These are phyloP conservation scores for Candida ponderosae DNA, from an alignment of 805 yeast species.

Conservation along the genomic window DNA sequence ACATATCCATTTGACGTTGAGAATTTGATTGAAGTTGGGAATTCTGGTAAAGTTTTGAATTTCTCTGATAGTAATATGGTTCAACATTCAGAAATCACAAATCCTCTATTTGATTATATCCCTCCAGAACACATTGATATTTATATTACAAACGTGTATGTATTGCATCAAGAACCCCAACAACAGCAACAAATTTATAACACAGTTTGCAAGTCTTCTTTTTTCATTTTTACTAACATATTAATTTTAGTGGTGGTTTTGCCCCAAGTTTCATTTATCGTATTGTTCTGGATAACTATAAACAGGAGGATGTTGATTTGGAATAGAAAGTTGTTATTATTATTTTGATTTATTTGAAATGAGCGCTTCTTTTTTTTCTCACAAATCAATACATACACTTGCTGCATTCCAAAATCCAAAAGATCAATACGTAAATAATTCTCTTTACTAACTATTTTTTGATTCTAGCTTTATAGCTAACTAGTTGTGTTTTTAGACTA, in stretches of 20 bases:
- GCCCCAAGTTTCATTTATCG: slow-evolving; percentile 95
- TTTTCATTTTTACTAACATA: slow-evolving; percentile 3
- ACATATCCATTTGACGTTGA: slow-evolving; percentile 85
- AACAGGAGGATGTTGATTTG: slow-evolving; percentile 69
- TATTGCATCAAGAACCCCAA: slow-evolving; percentile 7
- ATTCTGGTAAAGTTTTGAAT: slow-evolving; percentile 80
- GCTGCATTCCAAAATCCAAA: too few species aligned
- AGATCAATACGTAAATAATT: too few species aligned
- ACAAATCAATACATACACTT: too few species aligned
- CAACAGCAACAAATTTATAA: too few species aligned
- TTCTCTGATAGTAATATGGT: slow-evolving; percentile 64
- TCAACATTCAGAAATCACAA: slow-evolving; percentile 72
- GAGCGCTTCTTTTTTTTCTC: too few species aligned
- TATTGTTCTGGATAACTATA: slow-evolving; percentile 89
- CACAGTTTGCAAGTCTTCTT: too few species aligned
- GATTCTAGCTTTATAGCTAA: background rate
- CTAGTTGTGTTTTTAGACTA: too few species aligned
- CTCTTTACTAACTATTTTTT: too few species aligned
- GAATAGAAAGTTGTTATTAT: slow-evolving; percentile 22
- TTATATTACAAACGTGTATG: slow-evolving; percentile 76
- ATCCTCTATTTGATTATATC: slow-evolving; percentile 85
- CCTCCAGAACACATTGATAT: slow-evolving; percentile 93
- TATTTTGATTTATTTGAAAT: too few species aligned
- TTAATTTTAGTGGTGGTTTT: slow-evolving; percentile 61
- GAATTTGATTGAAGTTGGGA: slow-evolving; percentile 82